Evolutionary conservation across 2,329 filamentous ascomycete species (phyloP).

Genomic region (Fusarium siculi): DNA sequence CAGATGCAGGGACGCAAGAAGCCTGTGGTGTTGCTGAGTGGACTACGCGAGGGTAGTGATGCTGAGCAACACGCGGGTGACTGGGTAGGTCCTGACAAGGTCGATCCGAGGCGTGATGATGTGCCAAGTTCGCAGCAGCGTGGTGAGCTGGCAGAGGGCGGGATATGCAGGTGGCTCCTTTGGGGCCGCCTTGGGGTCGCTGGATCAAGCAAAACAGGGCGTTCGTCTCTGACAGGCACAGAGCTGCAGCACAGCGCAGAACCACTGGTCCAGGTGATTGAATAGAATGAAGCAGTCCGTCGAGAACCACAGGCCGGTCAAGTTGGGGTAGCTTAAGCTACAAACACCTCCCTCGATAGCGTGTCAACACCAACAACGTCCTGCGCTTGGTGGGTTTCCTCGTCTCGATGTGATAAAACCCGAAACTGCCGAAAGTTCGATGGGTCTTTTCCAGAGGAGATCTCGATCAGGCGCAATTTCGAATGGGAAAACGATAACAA

Average conservation of each 20-base stretch:
- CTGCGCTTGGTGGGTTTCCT: slow-evolving; percentile 27
- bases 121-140: slow-evolving; percentile 45
- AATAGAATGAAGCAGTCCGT: slow-evolving; percentile 21
- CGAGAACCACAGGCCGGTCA: slow-evolving; percentile 13
- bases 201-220: slow-evolving; percentile 39
- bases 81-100: slow-evolving; percentile 39
- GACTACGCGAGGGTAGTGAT: slow-evolving; percentile 28
- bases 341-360: slow-evolving; percentile 16
- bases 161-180: slow-evolving; percentile 51
- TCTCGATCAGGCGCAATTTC: slow-evolving; percentile 17
- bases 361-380: slow-evolving; percentile 37
- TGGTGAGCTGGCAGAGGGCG: slow-evolving; percentile 47
- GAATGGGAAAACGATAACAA: background rate
- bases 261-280: slow-evolving; percentile 34
- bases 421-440: slow-evolving; percentile 1
- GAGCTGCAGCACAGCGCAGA: slow-evolving; percentile 42
- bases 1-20: slow-evolving; percentile 42
- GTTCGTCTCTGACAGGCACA: slow-evolving; percentile 38
- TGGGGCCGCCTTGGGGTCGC: slow-evolving; percentile 41
- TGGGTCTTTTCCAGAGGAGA: background rate
- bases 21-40: slow-evolving; percentile 38
- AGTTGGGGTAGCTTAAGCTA: slow-evolving; percentile 23
- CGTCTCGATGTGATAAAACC: slow-evolving; percentile 13
- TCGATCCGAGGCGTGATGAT: slow-evolving; percentile 43
- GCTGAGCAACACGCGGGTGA: slow-evolving; percentile 30